Base-by-base conservation (phyloP, 2,329 filamentous ascomycete genomes). In the Aspergillus flavus region DNA sequence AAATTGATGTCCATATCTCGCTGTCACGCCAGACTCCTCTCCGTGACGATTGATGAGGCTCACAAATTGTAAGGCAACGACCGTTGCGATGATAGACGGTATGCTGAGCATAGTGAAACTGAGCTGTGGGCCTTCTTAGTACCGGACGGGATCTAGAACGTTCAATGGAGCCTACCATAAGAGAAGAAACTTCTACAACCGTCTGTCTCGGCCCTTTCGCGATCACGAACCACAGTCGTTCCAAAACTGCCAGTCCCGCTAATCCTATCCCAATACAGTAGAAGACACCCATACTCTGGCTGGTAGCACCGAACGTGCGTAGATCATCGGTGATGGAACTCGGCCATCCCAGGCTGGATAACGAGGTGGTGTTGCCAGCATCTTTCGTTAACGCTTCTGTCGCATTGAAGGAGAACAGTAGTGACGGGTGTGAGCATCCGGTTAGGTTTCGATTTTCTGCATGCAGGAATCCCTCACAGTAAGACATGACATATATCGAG, bases 81-180 rank as follows among this genome's bases (percentile, higher is more conserved):
- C 89, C 0, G 86, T 91, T 30, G 88, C 86, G 28, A 94, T 89
- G 69, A 92, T 92, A 23, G 91, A 94, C 55, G 90, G 88, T 58
- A 89, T 88, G 4, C 90, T 90, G 70, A 90, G 84, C 14, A 87
- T 78, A 7, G 87, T 46, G 65, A 87, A 86, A 0, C 83, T 82
- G n/a, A 87, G 69, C 78, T 81, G 63, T 59, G 41, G 39, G 34
- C 36, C 48, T n/a, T 39, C 28, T 39, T 41, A 53, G 34, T 28
- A 36, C 45, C 16, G 26, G 39, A 41, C 19, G 39, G 19, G 7
- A n/a, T 41, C 39, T 41, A 10, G 16, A 41, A 41, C 39, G 39
- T 41, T 7, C 39, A 41, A n/a, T n/a, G 39, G 39, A n/a, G 39
- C 39, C n/a, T 72, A 81, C 79, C 48, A 80, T 70, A 21, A 83